A percentile compares a stretch with the other conserved stretches of the same genome.
phyloP scores from a whole-genome alignment of 768 basidiomycete species.

The Amanita muscaria region DNA sequence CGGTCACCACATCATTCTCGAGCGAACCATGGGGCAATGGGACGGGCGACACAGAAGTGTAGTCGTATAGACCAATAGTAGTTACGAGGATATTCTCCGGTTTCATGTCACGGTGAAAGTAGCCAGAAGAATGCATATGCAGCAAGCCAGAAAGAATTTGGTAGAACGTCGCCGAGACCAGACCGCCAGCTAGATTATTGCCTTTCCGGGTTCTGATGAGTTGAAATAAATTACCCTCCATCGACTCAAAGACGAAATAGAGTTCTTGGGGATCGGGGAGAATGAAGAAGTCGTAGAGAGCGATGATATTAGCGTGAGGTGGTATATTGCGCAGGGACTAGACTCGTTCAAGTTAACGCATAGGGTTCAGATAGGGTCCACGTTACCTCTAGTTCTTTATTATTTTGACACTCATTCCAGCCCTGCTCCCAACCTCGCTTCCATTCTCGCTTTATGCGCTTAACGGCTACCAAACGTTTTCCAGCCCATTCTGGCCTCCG shows the following conservation, averaged over 20 bases:
- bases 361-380: slow-evolving; percentile 1
- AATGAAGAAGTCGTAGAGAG: slow-evolving; percentile 97
- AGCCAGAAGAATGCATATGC: slow-evolving; percentile 88
- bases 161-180: slow-evolving; percentile 89
- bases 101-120: slow-evolving; percentile 99
- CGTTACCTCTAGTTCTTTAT: slow-evolving; percentile 90
- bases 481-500: slow-evolving; percentile 91
- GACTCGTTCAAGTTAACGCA: not conserved
- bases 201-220: slow-evolving; percentile 97
- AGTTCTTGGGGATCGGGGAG: slow-evolving; percentile 93
- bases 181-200: slow-evolving; percentile 87
- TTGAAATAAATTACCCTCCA: slow-evolving; percentile 99
- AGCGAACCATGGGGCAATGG: slow-evolving; percentile 53
- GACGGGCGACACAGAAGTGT: slow-evolving; percentile 68
- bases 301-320: slow-evolving; percentile 95
- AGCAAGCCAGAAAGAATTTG: slow-evolving; percentile 87
- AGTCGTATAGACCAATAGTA: slow-evolving; percentile 91
- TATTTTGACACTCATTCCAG: slow-evolving; percentile 92
- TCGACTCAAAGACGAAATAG: slow-evolving; percentile 99
- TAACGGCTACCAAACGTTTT: slow-evolving; percentile 92
- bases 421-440: slow-evolving; percentile 98
- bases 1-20: slow-evolving; percentile 92
- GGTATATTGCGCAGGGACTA: slow-evolving; percentile 93
- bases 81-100: slow-evolving; percentile 98
- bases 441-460: slow-evolving; percentile 97